Evolutionary conservation across 1,284 basidiomycete species (phyloP).

Genomic region (Leccinum olivaceoglutinosum): DNA sequence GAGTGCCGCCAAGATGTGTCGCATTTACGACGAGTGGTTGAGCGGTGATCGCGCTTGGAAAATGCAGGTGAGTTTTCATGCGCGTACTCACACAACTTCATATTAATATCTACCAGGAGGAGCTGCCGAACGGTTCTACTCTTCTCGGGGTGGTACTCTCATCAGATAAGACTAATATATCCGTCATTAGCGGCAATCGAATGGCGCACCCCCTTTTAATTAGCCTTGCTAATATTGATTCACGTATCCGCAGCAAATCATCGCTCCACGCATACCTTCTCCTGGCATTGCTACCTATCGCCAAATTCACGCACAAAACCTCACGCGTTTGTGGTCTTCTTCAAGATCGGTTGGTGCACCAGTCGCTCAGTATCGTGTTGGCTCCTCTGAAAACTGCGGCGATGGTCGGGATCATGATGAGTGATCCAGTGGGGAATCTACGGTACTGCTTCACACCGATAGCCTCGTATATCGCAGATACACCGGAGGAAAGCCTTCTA

Average conservation of each 20-base stretch:
- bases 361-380: background rate
- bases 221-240: background rate
- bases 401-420: background rate
- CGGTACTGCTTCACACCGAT: background rate
- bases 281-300: background rate
- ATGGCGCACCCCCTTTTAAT: background rate
- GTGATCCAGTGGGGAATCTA: background rate
- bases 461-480: background rate
- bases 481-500: background rate
- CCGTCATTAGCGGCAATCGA: background rate
- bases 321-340: background rate
- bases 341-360: background rate
- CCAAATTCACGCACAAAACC: background rate
- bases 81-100: too few species aligned
- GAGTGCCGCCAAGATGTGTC: background rate
- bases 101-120: too few species aligned
- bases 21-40: background rate
- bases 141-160: background rate
- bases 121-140: background rate
- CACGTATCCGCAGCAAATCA: background rate
- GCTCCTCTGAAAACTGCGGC: background rate
- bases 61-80: background rate
- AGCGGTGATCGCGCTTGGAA: background rate
- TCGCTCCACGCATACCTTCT: background rate
- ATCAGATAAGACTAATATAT: background rate